Base-by-base conservation (phyloP, 108 stramenopile genomes). In the Nitzschia putrida region DNA sequence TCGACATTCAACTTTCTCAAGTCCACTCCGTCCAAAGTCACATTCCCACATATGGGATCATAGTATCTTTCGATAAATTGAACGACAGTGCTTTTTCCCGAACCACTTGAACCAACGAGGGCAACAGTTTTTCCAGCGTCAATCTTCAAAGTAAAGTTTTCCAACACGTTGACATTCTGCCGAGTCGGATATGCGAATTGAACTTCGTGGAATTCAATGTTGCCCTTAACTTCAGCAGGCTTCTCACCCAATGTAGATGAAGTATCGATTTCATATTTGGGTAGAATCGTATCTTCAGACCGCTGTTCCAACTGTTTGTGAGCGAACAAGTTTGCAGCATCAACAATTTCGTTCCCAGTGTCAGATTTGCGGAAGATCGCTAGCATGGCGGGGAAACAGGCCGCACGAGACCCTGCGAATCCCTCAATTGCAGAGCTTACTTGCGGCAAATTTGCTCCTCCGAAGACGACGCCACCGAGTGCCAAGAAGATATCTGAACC, bases 11-110 rank as follows among this genome's bases (percentile, higher is more conserved):
- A 43, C 11, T 66, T 21, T 16, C 51, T 73, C 22, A 94, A 49
- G 67, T 95, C 85, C 47, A 64, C 41, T 7, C 92, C 96, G 66
- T 96, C 91, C 12, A 95, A 42, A 14, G 58, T 29, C 18, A 96
- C 71, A 2, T 40, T 41, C 12, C 93, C 93, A 13, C 50, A 45
- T n/a, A 57, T 53, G 5, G 83, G 78, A 40, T 92, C 89, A 64
- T 95, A 95, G 71, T 89, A 92, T 25, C 91, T 77, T 57, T 89
- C 80, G 13, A 94, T 34, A 23, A 94, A 66, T 20, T 73, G 66
- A 20, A 91, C 76, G 54, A 77, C 53, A 12, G 88, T 91, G 34
- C 56, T 57, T 82, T 93, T 93, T 24, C 88, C 88, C 0, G 38
- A 22, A 34, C 68, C 75, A 39, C 23, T 71, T 1, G 83, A 80